Conservation (phyloP, 129 eudicot species). For the Chrysanthemum makinoi region DNA sequence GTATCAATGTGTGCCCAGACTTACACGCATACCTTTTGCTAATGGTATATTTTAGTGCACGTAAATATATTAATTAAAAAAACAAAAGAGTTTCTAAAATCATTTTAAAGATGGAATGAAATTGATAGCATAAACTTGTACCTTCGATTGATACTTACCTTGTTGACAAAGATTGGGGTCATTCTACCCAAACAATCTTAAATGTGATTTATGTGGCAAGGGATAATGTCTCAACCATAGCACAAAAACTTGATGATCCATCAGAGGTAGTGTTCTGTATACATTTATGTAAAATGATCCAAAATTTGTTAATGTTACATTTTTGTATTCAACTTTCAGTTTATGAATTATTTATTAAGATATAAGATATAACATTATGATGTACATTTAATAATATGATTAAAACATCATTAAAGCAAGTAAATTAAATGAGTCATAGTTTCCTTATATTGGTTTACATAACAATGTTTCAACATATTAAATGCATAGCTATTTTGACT, state of each 20-base stretch:
- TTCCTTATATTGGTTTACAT: too few relatives aligned
- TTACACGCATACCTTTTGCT: too few relatives aligned
- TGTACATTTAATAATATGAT: not conserved
- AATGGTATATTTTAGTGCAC: too few relatives aligned
- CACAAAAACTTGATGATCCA: conserved; percentile 31
- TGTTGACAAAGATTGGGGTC: conserved; percentile 34
- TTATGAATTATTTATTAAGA: not conserved
- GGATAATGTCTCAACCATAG: conserved; percentile 28
- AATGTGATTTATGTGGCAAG: conserved; percentile 36
- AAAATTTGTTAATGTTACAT: not conserved
- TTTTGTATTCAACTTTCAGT: not conserved
- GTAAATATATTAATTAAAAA: too few relatives aligned
- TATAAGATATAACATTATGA: not conserved
- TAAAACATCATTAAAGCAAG: conserved; percentile 4
- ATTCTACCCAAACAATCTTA: conserved; percentile 40
- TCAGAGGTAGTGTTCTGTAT: conserved; percentile 45
- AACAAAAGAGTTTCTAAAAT: too few relatives aligned
- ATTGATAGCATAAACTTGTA: conserved; percentile 56
- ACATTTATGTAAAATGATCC: not conserved
- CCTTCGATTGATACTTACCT: conserved; percentile 28
- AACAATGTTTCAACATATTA: too few relatives aligned
- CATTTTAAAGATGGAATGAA: not conserved
- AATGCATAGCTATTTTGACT: too few relatives aligned
- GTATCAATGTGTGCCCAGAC: too few relatives aligned
- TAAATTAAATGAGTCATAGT: too few relatives aligned